These are phyloP conservation scores for Wickerhamiella dianesei DNA, from an alignment of 805 yeast genomes.

Conservation along the genomic window DNA sequence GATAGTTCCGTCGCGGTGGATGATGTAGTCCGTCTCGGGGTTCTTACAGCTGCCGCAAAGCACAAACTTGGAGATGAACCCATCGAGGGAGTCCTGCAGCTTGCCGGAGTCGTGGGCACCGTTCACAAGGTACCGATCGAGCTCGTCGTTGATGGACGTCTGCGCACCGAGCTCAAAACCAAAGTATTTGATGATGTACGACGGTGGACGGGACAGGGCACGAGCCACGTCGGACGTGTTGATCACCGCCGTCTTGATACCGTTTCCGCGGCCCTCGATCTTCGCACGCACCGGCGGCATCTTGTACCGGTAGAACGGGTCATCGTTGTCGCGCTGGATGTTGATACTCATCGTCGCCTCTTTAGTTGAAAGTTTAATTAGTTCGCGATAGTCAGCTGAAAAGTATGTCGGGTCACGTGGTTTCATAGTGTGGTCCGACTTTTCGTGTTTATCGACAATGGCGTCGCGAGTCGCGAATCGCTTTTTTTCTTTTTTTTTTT, in stretches of 20 bases:
- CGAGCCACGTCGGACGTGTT: constrained; percentile 88
- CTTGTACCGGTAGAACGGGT: constrained; percentile 97
- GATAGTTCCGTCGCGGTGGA: constrained; percentile 60
- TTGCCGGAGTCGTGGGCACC: constrained; percentile 87
- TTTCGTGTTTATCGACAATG: too few relatives aligned
- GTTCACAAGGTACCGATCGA: constrained; percentile 81
- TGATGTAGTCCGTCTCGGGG: constrained; percentile 88
- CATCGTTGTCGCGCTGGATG: constrained; percentile 92
- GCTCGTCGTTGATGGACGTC: constrained; percentile 63
- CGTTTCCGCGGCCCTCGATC: constrained; percentile 98
- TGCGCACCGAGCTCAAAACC: constrained; percentile 97
- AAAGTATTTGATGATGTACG: constrained; percentile 84
- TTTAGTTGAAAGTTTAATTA: neutral
- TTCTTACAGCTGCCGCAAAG: constrained; percentile 90
- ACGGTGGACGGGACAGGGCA: constrained; percentile 84
- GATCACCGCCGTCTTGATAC: constrained; percentile 89
- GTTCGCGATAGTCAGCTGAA: neutral
- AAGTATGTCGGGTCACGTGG: too few relatives aligned
- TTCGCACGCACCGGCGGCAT: constrained; percentile 97
- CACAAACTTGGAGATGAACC: constrained; percentile 83
- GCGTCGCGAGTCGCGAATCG: too few relatives aligned
- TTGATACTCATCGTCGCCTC: constrained; percentile 37
- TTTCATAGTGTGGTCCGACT: neutral
- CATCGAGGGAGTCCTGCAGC: constrained; percentile 88
- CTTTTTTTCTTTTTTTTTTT: too few relatives aligned